Percentiles rank a stretch among this genome's conserved stretches.
Evolutionary conservation across 148 eudicot genomes (phyloP).

Genomic region (Cornus controversa): DNA sequence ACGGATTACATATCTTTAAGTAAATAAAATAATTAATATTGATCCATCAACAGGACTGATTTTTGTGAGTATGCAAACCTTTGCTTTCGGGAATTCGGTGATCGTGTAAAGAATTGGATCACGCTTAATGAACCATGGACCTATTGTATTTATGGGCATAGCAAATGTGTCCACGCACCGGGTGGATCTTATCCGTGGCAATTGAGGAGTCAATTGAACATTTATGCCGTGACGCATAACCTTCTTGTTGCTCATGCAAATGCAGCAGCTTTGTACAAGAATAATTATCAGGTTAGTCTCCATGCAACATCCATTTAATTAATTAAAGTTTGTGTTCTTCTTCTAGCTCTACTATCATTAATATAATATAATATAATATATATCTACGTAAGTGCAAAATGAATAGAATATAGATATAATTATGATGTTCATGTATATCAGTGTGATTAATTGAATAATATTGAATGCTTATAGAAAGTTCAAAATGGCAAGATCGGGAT

Average conservation of each 20-base stretch:
- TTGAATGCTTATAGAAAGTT: background rate
- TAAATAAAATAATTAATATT: too few relatives aligned
- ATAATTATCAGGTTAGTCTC: conserved; percentile 38
- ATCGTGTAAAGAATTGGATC: conserved; percentile 51
- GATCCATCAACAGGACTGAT: conserved; percentile 54
- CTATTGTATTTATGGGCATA: conserved; percentile 15
- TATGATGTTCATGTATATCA: too few relatives aligned
- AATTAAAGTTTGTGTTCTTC: too few relatives aligned
- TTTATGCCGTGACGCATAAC: conserved; percentile 40
- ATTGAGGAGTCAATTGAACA: conserved; percentile 29
- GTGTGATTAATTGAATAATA: too few relatives aligned
- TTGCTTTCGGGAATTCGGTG: conserved; percentile 47
- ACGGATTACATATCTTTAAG: too few relatives aligned
- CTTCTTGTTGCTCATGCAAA: conserved; percentile 55
- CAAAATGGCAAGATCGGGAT: background rate
- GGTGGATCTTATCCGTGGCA: conserved; percentile 13
- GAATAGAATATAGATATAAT: too few relatives aligned
- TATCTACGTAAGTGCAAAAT: too few relatives aligned
- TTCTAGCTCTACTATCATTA: too few relatives aligned
- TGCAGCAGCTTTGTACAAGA: conserved; percentile 39
- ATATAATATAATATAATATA: too few relatives aligned
- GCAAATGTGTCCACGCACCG: conserved; percentile 27
- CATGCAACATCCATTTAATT: too few relatives aligned
- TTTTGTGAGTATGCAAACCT: conserved; percentile 41
- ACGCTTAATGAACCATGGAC: conserved; percentile 53